These are phyloP conservation scores for Aspergillus sp. DNA, from an alignment of 2,329 filamentous ascomycete species.

Conservation along the genomic window DNA sequence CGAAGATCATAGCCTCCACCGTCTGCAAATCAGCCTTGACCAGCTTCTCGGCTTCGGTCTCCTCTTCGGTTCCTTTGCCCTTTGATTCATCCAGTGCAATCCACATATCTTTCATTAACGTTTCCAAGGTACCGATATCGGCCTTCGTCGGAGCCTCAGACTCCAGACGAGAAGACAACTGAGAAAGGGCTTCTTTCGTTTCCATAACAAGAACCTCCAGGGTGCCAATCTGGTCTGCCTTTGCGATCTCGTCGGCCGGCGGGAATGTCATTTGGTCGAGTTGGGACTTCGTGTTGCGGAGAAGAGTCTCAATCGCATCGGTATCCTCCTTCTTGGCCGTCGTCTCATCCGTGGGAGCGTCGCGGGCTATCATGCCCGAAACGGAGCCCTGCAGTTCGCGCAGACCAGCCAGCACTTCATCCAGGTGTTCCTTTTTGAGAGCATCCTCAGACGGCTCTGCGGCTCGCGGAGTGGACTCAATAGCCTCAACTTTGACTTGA, in stretches of 20 bases:
- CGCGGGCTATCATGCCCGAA: slow-evolving; percentile 49
- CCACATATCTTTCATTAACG: slow-evolving; percentile 75
- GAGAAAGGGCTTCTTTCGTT: slow-evolving; percentile 69
- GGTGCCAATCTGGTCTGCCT: slow-evolving; percentile 58
- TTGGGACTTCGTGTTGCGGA: slow-evolving; percentile 84
- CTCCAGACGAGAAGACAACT: slow-evolving; percentile 66
- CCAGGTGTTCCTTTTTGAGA: slow-evolving; percentile 48
- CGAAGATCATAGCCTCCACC: slow-evolving; percentile 76
- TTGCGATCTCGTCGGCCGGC: slow-evolving; percentile 66
- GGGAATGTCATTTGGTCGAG: slow-evolving; percentile 73
- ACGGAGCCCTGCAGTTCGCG: slow-evolving; percentile 59
- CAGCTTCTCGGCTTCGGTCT: slow-evolving; percentile 59
- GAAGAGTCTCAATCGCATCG: slow-evolving; percentile 83
- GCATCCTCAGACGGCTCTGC: slow-evolving; percentile 40
- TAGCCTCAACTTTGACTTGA: slow-evolving; percentile 76
- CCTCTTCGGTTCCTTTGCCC: slow-evolving; percentile 43
- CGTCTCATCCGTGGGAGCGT: slow-evolving; percentile 46
- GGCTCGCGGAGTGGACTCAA: slow-evolving; percentile 53
- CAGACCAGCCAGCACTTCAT: slow-evolving; percentile 46
- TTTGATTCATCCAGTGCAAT: slow-evolving; percentile 71
- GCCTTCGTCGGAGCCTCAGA: slow-evolving; percentile 70
- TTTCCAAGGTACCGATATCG: slow-evolving; percentile 74
- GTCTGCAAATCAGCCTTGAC: slow-evolving; percentile 81
- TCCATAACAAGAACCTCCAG: slow-evolving; percentile 70
- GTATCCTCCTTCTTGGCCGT: slow-evolving; percentile 77